A percentile compares a stretch with the other conserved stretches of the same genome.
phyloP scores from a whole-genome alignment of 2,329 filamentous ascomycete species.

The Colletotrichum chlorophyti region DNA sequence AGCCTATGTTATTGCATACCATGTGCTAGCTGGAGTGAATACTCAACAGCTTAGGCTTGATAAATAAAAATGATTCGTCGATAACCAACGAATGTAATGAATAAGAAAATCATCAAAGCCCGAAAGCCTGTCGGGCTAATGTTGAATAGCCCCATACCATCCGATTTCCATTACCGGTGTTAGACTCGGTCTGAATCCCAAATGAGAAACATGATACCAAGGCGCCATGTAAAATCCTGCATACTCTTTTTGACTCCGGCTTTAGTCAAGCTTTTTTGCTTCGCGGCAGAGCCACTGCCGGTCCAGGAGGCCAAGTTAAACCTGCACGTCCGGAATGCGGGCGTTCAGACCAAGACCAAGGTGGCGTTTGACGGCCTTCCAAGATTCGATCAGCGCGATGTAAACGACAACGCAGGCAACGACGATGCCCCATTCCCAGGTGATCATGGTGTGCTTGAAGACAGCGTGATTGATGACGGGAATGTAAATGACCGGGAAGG shows the following conservation, averaged over 20 bases:
- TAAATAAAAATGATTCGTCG: neutral
- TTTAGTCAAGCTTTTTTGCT: neutral
- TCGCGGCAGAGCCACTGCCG: neutral
- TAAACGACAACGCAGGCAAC: slow-evolving; percentile 65
- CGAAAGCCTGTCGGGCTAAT: slow-evolving; percentile 20
- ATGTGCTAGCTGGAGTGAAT: slow-evolving; percentile 2
- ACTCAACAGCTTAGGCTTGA: slow-evolving; percentile 8
- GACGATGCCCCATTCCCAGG: slow-evolving; percentile 77
- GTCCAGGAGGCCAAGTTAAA: neutral
- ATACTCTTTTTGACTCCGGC: too few relatives aligned
- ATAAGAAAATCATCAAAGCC: slow-evolving; percentile 4
- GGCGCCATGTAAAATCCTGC: neutral
- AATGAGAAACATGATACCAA: neutral
- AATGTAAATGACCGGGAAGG: slow-evolving; percentile 71
- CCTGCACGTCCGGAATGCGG: neutral
- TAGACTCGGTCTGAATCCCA: neutral
- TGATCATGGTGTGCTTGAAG: slow-evolving; percentile 73
- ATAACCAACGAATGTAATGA: slow-evolving; percentile 10
- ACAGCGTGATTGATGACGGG: slow-evolving; percentile 70
- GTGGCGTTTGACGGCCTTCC: slow-evolving; percentile 72
- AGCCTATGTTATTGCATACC: slow-evolving; percentile 1
- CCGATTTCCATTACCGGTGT: slow-evolving; percentile 10
- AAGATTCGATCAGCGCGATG: slow-evolving; percentile 68
- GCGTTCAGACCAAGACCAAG: slow-evolving; percentile 41
- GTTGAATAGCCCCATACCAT: slow-evolving; percentile 27